Percentiles rank a stretch among this genome's conserved stretches.
These are phyloP conservation scores for Hanseniaspora osmophila DNA, from an alignment of 805 yeast genomes.

Conservation along the genomic window DNA sequence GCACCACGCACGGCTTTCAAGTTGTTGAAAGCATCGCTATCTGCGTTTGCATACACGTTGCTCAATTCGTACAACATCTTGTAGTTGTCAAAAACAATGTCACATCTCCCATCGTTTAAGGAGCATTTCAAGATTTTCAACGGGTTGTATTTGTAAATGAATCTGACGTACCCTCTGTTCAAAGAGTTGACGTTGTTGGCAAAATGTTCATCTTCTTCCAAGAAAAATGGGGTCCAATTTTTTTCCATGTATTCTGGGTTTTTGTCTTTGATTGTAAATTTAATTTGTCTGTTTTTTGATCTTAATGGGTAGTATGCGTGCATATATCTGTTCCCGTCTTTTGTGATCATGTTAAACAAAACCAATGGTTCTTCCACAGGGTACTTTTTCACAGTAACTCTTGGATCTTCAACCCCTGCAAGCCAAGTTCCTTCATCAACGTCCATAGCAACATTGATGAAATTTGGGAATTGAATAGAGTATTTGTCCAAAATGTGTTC, in stretches of 20 bases:
- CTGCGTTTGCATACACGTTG: background rate
- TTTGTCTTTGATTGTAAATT: background rate
- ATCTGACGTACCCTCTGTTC: conserved; percentile 13
- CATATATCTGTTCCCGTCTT: background rate
- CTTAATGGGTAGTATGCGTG: background rate
- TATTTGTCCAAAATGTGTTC: background rate
- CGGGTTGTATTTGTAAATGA: conserved; percentile 12
- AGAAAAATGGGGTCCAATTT: conserved; percentile 1
- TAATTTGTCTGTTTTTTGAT: background rate
- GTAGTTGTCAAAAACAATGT: conserved; percentile 8
- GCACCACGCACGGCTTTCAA: conserved; percentile 10
- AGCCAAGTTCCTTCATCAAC: background rate
- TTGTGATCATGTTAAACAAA: background rate
- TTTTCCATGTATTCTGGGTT: background rate
- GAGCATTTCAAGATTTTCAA: conserved; percentile 13
- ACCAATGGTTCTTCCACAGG: conserved; percentile 15
- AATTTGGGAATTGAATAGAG: background rate
- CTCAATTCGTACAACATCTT: conserved; percentile 2
- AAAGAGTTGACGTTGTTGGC: conserved; percentile 3
- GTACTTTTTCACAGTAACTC: background rate
- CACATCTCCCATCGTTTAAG: conserved; percentile 11
- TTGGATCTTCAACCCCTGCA: background rate
- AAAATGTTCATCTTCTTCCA: background rate
- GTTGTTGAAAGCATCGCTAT: background rate
- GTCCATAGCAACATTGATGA: background rate